Conservation (phyloP, 2,329 filamentous ascomycete species). For the Colletotrichum sp. region DNA sequence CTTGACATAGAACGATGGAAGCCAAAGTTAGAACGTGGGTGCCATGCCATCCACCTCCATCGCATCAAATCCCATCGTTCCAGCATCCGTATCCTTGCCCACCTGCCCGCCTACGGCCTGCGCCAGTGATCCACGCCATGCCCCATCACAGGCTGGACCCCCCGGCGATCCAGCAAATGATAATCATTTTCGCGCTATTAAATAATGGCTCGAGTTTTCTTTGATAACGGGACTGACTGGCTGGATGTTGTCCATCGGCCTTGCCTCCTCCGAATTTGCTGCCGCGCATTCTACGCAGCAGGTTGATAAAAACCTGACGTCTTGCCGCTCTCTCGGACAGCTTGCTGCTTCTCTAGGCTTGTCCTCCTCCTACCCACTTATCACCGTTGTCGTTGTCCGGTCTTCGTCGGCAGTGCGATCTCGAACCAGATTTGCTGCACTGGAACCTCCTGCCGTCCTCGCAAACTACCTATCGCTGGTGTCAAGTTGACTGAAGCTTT, state of each 20-base stretch:
- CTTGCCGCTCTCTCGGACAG: background rate
- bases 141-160: background rate
- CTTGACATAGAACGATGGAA: background rate
- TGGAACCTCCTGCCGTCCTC: background rate
- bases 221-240: constrained; percentile 14
- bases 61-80: background rate
- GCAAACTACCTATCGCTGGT: background rate
- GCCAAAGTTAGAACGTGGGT: background rate
- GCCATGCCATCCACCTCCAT: background rate
- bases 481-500: background rate
- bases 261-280: background rate
- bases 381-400: background rate
- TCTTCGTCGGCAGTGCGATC: background rate
- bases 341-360: background rate
- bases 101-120: background rate
- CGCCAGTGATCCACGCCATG: background rate
- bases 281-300: background rate
- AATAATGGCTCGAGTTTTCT: constrained; percentile 19
- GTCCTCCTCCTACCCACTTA: background rate
- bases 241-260: background rate
- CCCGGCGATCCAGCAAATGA: constrained; percentile 20
- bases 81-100: background rate
- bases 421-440: background rate
- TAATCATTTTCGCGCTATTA: constrained; percentile 19
- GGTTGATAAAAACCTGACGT: constrained; percentile 12